Evolutionary conservation across 2,329 filamentous ascomycete species (phyloP).

Genomic region (Colletotrichum horii): DNA sequence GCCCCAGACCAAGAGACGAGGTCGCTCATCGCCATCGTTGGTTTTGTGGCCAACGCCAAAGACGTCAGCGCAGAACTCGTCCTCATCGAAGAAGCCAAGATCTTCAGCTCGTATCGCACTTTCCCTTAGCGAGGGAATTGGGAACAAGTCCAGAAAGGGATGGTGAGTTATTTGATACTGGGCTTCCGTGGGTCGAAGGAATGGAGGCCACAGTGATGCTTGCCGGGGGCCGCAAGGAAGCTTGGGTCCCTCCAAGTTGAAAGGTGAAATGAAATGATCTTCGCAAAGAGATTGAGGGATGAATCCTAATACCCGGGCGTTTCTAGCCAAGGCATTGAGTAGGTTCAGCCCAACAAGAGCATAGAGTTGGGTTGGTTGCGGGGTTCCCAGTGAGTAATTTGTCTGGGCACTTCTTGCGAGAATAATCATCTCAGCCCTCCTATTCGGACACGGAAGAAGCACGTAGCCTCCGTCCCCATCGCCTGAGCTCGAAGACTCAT

Average conservation of each 20-base stretch:
- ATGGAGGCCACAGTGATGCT: not conserved
- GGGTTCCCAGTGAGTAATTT: constrained; percentile 1
- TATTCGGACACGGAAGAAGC: not conserved
- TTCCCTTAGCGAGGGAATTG: constrained; percentile 31
- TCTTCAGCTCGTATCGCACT: constrained; percentile 24
- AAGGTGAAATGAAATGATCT: constrained; percentile 18
- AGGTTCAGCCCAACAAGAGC: constrained; percentile 20
- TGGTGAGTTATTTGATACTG: constrained; percentile 32
- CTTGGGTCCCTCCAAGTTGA: constrained; percentile 7
- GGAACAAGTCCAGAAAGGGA: constrained; percentile 36
- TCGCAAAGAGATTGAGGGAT: constrained; percentile 8
- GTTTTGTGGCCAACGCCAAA: not conserved
- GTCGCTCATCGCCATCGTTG: constrained; percentile 10
- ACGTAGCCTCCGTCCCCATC: not conserved
- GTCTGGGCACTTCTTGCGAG: not conserved
- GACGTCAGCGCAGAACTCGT: constrained; percentile 5
- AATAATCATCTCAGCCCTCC: not conserved
- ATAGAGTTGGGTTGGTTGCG: not conserved
- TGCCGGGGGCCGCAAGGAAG: constrained; percentile 1
- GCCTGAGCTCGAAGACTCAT: not conserved
- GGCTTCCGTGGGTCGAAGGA: constrained; percentile 30
- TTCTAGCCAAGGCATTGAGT: constrained; percentile 14
- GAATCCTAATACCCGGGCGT: constrained; percentile 14
- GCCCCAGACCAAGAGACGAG: constrained; percentile 52
- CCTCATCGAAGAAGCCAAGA: constrained; percentile 5